These are phyloP conservation scores for Mucor piriformis DNA, from an alignment of 371 early-diverging fungal genomes.

Conservation along the genomic window DNA sequence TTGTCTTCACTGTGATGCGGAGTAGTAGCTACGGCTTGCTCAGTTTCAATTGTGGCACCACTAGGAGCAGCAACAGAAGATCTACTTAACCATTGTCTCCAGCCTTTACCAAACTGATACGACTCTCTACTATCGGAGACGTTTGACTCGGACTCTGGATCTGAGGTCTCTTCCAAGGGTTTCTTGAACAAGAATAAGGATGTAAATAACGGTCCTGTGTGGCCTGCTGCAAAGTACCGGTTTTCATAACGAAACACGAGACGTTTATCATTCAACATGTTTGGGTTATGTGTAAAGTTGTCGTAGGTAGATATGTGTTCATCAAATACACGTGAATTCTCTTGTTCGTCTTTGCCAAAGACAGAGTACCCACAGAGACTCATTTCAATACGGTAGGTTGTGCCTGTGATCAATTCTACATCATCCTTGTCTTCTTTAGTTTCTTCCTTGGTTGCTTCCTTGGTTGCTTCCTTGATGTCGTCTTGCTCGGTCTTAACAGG, in stretches of 20 bases:
- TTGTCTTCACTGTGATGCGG: slow-evolving; percentile 3
- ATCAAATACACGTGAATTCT: slow-evolving; percentile 63
- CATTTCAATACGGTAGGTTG: slow-evolving; percentile 50
- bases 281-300: slow-evolving; percentile 66
- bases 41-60: not conserved
- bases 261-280: slow-evolving; percentile 62
- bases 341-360: slow-evolving; percentile 42
- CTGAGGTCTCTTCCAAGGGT: slow-evolving; percentile 6
- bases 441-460: not conserved
- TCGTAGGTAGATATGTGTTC: slow-evolving; percentile 62
- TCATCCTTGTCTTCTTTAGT: slow-evolving; percentile 5
- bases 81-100: slow-evolving; percentile 57
- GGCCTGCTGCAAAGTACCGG: slow-evolving; percentile 49
- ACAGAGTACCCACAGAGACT: slow-evolving; percentile 56
- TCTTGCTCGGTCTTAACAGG: too few species aligned
- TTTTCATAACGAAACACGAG: slow-evolving; percentile 70
- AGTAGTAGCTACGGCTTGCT: not conserved
- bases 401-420: slow-evolving; percentile 17
- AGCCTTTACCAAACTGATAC: slow-evolving; percentile 44
- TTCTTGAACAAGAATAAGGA: slow-evolving; percentile 56
- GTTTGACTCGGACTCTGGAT: slow-evolving; percentile 1
- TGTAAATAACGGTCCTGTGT: slow-evolving; percentile 55
- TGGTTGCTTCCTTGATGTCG: slow-evolving; percentile 14
- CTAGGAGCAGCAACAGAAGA: slow-evolving; percentile 39
- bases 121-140: slow-evolving; percentile 40